Evolutionary conservation across 2,329 filamentous ascomycete genomes (phyloP), one percentile per base, ranked within the genome.

Genomic region (Thelonectria blattea): DNA sequence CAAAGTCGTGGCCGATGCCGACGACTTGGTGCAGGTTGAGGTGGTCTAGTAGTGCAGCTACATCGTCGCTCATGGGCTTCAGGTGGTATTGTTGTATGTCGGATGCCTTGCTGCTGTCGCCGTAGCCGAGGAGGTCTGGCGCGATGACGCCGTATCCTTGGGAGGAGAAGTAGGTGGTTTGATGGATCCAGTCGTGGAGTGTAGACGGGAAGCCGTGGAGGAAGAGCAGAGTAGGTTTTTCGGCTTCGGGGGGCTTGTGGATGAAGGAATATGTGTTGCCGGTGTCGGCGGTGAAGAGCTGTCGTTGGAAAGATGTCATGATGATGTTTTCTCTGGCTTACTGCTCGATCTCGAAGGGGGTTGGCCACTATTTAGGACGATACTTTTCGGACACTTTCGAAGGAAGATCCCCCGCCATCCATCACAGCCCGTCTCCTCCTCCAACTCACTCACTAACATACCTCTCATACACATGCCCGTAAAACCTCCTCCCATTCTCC

Each of bases 161-260:
- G 0, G 68, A 53, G 1, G 68, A 63, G 51, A 82, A 75, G 56
- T 73, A 62, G 0, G 56, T 41, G 5, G 80, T 69, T 56, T 81
- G 78, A 54, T 72, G 65, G 3, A 70, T 58, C 77, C 80, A 84
- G 70, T 83, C 80, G 34, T 74, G 70, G 12, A 74, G 71, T 37
- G 77, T 78, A 5, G 79, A 81, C 27, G 81, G 81, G 51, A 82
- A 81, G 34, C 81, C 80, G 62, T 83, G 82, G 12, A 83, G 72
- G 56, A 84, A 73, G 14, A 84, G 70, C 4, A 83, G 67, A 0
- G 79, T 81, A 5, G 71, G 63, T 8, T 66, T 56, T 7, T 45
- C 53, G 1, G 61, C 24, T 1, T 53, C 60, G 3, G 67, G 45
- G 4, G 63, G 67, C 3, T 71, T 66, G 51, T 70, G 65, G 24